A percentile compares a stretch with the other conserved stretches of the same genome.
Evolutionary conservation across 805 yeast genomes (phyloP).

Genomic region (Tetrapisispora arboricola): DNA sequence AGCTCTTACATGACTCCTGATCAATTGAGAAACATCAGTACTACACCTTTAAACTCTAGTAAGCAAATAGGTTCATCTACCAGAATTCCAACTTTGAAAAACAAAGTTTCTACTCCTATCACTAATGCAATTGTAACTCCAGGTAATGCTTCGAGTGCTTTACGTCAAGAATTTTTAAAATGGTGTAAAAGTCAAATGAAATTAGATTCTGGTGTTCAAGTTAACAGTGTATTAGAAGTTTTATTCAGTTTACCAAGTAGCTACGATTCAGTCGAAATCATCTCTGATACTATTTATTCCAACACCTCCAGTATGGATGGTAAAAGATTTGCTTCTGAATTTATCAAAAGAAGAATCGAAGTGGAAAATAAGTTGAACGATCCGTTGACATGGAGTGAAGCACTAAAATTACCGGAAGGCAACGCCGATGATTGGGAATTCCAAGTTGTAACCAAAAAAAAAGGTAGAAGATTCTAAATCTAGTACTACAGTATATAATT

Average conservation of each 20-base stretch:
- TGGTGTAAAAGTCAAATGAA: slow-evolving; percentile 66
- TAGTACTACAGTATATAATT: too few species aligned
- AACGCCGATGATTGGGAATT: slow-evolving; percentile 49
- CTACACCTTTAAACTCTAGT: not conserved
- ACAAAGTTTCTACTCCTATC: slow-evolving; percentile 4
- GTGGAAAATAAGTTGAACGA: slow-evolving; percentile 50
- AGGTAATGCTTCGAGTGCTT: slow-evolving; percentile 29
- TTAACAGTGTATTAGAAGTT: slow-evolving; percentile 69
- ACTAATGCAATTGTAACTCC: slow-evolving; percentile 6
- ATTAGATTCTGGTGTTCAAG: slow-evolving; percentile 65
- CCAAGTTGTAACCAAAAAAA: slow-evolving; percentile 57
- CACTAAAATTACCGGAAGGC: slow-evolving; percentile 38
- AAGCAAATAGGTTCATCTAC: slow-evolving; percentile 22
- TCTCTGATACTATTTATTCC: slow-evolving; percentile 84
- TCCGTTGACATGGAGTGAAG: slow-evolving; percentile 64
- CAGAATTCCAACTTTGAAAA: slow-evolving; percentile 21
- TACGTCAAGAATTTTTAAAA: slow-evolving; percentile 50
- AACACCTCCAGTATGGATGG: slow-evolving; percentile 90
- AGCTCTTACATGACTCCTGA: slow-evolving; percentile 26
- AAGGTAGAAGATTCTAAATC: slow-evolving; percentile 34
- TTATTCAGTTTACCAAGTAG: slow-evolving; percentile 72
- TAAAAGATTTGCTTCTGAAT: slow-evolving; percentile 85
- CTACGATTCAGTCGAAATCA: slow-evolving; percentile 68
- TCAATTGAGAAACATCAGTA: slow-evolving; percentile 26
- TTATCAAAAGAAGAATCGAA: slow-evolving; percentile 60